Evolutionary conservation across 805 yeast species (phyloP), one percentile per base, ranked within the genome.

Genomic region (Tetrapisispora phaffii): DNA sequence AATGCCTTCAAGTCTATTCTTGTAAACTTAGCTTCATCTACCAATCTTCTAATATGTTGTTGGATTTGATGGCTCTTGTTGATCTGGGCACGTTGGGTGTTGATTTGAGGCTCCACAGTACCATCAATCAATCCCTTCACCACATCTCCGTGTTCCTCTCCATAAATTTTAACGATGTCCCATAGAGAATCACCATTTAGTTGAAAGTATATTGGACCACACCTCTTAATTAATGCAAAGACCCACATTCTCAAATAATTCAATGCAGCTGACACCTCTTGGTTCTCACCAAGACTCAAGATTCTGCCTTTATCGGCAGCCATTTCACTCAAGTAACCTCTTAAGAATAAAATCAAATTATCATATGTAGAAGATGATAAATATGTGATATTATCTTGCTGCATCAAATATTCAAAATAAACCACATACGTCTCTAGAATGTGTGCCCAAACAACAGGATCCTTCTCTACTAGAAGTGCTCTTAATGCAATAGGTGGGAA

Each of bases 361-460:
- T 78, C 84, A 46, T 72, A 72, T 1, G 83, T 74, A 44, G 74
- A 71, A 8, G 72, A 68, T n/a, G 73, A 66, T 9, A 83, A 60
- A 36, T 65, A 67, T 7, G 65, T 62, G 9, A 70, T 52, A 31
- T 66, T 66, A 6, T 67, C 60, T 13, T 59, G 50, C 2, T 56
- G 52, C 29, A 75, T 60, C 34, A 83, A 59, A 47, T 67, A 74
- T 46, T 73, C 68, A 52, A 79, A 72, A 19, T 77, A 66, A 16
- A 57, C 60, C 44, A 82, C 76, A 60, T 82, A 84, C 3, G 76
- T 75, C 51, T 81, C 85, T 16, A 84, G 62, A 19, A 82, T 63
- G 58, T 82, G 87, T 4, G 75, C 82, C 88, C 90, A 84, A 8
- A 84, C 84, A 20, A 84, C 88, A 0, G 94, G 94, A 57, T 84